Evolutionary conservation across 768 basidiomycete genomes (phyloP), one percentile per base, ranked within the genome.

Genomic region (Galerina sulciceps): DNA sequence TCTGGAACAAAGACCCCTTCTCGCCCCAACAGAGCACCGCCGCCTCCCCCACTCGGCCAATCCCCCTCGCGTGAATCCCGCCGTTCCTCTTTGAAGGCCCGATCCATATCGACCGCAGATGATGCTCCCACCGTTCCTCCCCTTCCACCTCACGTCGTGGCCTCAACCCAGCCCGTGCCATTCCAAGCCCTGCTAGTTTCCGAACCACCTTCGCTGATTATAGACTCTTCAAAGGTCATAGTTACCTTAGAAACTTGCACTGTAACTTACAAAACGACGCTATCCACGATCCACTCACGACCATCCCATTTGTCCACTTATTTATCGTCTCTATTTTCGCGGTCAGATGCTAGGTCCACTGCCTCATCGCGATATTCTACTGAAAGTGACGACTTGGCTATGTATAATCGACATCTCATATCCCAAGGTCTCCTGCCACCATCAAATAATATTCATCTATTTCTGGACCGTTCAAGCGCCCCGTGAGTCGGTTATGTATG

Each of bases 161-260:
- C 73, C 1, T 71, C 78, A n/a, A 79, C 83, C 0, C 66, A 65
- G 18, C 74, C 82, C 66, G 81, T 85, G 2, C 81, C 85, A 0
- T 93, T 93, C 73, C 79, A 80, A 10, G 79, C 88, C 2, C 81
- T 93, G 52, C 80, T 93, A 5, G 69, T 94, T 31, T 88, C 88
- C 0, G 73, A 84, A 18, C 71, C 80, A 1, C 86, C 88, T 10
- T 71, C 74, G 5, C 69, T 74, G 41, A 66, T 69, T 6, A 66
- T 84, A 10, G 86, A 92, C 63, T 81, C 81, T 10, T 80, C 83
- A 10, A 85, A 85, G 63, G 74, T 86, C 35, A 84, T 93, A 49
- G 80, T 94, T 48, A 85, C 85, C 2, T 63, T 94, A 45, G 91
- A 94, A 72, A 92, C 92, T 14, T 86, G 84, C 62, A 90, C 90